Evolutionary conservation across 495 filamentous ascomycete genomes (phyloP), one percentile per base, ranked within the genome.

Genomic region (Aspergillus bertholletiae): DNA sequence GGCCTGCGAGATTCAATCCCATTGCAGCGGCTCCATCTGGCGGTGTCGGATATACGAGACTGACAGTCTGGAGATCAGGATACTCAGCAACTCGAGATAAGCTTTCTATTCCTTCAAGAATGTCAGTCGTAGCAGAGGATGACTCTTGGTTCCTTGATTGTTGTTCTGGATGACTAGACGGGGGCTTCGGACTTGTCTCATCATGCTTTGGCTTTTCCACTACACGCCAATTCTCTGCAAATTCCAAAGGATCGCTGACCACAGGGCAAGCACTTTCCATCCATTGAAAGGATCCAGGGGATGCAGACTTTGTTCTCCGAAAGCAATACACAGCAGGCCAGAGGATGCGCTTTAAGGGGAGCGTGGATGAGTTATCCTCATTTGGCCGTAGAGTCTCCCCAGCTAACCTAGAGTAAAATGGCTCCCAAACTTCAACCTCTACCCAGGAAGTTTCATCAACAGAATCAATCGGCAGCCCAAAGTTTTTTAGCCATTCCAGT

Each of bases 11-110:
- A 40, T 65, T 66, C 4, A 65, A 22, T 6, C 66, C 71, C 17
- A 66, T 50, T 43, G 76, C 67, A 27, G 81, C 76, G 41, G 87
- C 70, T 9, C 82, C 88, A 65, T 95, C 91, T 40, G 91, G 91
- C 23, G 92, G 92, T 5, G 92, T 96, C 7, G 88, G 92, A 67
- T 96, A 96, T 47, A 96, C 84, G 12, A 87, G 78, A 49, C 82
- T 85, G 22, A 80, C 74, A 46, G 74, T 70, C 41, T 80, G 74
- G 6, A 81, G 61, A 30, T 80, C 73, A 15, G 78, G 65, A 63
- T 76, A 69, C 69, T 84, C 69, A 58, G 83, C 55, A 69, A 73
- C 59, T 72, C 80, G 53, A 66, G 82, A 55, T 68, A 73, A 46
- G 62, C 75, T 78, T 50, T 76, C 72, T n/a, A 74, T 58, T 6